Evolutionary conservation across 75 land plant genomes (phyloP).

Genomic region (Cunninghamia lanceolata): DNA sequence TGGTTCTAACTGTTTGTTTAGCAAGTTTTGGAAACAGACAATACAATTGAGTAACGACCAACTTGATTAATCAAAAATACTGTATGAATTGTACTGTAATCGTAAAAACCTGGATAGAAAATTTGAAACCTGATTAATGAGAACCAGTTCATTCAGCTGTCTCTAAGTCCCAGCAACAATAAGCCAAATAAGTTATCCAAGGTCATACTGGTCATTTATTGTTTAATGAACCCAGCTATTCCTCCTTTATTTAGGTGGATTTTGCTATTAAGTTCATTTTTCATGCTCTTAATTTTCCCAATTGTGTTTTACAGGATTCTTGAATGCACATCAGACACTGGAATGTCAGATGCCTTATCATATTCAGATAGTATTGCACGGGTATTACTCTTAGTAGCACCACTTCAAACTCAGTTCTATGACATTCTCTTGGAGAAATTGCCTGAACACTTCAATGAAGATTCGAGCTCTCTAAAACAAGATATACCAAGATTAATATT

Average conservation of each 20-base stretch:
- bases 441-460: slow-evolving; percentile 62
- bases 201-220: background rate
- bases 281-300: slow-evolving; percentile 9
- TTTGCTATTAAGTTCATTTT: background rate
- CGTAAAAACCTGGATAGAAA: background rate
- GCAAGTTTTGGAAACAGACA: background rate
- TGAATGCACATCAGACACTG: slow-evolving; percentile 18
- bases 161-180: background rate
- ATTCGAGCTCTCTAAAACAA: slow-evolving; percentile 26
- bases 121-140: background rate
- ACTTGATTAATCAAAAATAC: background rate
- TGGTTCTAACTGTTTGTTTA: background rate
- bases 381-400: slow-evolving; percentile 56
- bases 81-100: background rate
- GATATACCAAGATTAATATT: slow-evolving; percentile 84
- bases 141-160: background rate
- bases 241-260: background rate
- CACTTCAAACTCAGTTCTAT: slow-evolving; percentile 64
- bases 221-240: background rate
- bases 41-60: background rate
- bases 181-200: background rate
- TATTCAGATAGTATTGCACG: slow-evolving; percentile 60
- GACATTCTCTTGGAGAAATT: slow-evolving; percentile 76
- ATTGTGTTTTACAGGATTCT: slow-evolving; percentile 34
- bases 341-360: slow-evolving; percentile 20